Conservation (phyloP, 176 grass and related monocot genomes). For the Oryza glumipatula region DNA sequence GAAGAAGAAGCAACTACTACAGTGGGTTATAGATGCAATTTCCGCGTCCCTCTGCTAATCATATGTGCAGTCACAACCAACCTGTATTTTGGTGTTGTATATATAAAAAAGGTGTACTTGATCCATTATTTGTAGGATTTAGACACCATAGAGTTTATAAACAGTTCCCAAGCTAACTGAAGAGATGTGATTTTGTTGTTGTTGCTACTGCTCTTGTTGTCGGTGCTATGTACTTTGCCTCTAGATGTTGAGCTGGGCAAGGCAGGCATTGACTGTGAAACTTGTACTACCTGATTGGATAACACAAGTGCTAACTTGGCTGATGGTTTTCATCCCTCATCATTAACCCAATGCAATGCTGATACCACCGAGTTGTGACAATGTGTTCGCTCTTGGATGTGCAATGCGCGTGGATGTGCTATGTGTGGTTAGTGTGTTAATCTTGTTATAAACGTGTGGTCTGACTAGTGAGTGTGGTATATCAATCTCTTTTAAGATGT, state of each 20-base stretch:
- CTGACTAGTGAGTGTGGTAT: no score
- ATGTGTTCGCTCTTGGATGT: background rate
- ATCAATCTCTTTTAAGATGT: no score
- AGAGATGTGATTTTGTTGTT: conserved; percentile 48
- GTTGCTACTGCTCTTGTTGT: background rate
- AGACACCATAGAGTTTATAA: conserved; percentile 65
- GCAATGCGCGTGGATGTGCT: no score
- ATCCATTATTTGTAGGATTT: conserved; percentile 93
- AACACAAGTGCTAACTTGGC: conserved; percentile 37
- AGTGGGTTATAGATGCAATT: conserved; percentile 47
- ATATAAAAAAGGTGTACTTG: conserved; percentile 73
- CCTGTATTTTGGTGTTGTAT: conserved; percentile 58
- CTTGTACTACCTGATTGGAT: conserved; percentile 42
- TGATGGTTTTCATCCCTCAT: conserved; percentile 9
- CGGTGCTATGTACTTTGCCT: background rate
- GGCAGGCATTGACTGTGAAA: conserved; percentile 24
- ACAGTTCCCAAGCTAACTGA: conserved; percentile 47
- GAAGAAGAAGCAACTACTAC: conserved; percentile 54
- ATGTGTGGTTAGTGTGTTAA: no score
- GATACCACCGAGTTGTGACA: background rate
- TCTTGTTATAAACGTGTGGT: no score
- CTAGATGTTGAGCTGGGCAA: conserved; percentile 40
- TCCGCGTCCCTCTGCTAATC: conserved; percentile 45
- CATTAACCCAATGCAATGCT: conserved; percentile 22
- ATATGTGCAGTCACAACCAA: conserved; percentile 54